phyloP scores from a whole-genome alignment of 2,329 filamentous ascomycete species.

The Diaporthe velutina region DNA sequence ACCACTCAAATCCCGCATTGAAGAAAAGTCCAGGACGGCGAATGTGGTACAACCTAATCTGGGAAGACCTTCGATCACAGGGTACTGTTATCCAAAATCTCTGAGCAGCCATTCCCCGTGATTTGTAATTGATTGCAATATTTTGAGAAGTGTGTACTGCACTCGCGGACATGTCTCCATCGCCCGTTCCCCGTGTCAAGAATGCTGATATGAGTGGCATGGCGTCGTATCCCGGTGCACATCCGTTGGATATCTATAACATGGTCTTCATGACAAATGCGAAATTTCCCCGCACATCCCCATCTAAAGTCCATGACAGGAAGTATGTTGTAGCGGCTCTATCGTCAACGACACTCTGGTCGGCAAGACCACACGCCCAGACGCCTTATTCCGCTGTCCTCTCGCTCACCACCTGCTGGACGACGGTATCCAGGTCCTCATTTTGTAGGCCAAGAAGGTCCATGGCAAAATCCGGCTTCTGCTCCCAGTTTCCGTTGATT shows the following conservation, averaged over 20 bases:
- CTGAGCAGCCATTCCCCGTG: slow-evolving; percentile 48
- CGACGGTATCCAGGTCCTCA: slow-evolving; percentile 59
- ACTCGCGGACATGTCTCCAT: not conserved
- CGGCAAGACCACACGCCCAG: no score
- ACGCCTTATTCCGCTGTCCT: not conserved
- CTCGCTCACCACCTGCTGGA: slow-evolving; percentile 50
- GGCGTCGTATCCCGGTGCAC: no score
- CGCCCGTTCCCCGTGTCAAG: slow-evolving; percentile 42
- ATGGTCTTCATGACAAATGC: not conserved
- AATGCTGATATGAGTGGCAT: not conserved
- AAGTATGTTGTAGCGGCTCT: no score
- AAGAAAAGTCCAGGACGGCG: slow-evolving; percentile 61
- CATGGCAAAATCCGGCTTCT: slow-evolving; percentile 60
- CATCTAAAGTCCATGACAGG: not conserved
- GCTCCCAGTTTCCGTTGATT: slow-evolving; percentile 63
- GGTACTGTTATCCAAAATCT: slow-evolving; percentile 59
- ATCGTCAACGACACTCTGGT: not conserved
- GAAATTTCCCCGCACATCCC: not conserved
- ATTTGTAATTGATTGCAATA: slow-evolving; percentile 52
- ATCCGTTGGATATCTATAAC: not conserved
- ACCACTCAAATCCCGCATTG: slow-evolving; percentile 42
- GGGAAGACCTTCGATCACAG: slow-evolving; percentile 61
- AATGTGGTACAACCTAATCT: slow-evolving; percentile 51
- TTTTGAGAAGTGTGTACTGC: slow-evolving; percentile 52
- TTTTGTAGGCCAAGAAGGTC: slow-evolving; percentile 59